Evolutionary conservation across 805 yeast species (phyloP).

Genomic region (Wickerhamomyces bisporus): DNA sequence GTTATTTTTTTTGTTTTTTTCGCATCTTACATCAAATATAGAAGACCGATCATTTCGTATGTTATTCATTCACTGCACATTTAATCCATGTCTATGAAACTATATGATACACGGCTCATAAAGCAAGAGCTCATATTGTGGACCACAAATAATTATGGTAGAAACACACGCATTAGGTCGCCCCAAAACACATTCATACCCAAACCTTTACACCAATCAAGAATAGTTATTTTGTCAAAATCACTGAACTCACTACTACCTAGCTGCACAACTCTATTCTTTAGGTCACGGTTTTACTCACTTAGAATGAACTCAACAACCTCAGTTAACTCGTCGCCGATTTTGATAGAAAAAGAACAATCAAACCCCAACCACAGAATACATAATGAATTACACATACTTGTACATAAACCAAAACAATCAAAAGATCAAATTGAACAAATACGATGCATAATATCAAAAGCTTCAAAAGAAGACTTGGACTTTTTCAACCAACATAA

Average conservation of each 20-base stretch:
- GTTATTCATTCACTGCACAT: neutral
- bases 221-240: neutral
- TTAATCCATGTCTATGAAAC: neutral
- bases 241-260: too few relatives aligned
- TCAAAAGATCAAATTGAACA: neutral
- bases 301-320: too few relatives aligned
- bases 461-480: neutral
- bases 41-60: too few relatives aligned
- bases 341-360: neutral
- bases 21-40: too few relatives aligned
- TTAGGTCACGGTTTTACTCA: too few relatives aligned
- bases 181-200: slow-evolving; percentile 1
- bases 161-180: neutral
- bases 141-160: neutral
- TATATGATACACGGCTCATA: neutral
- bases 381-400: neutral
- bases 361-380: too few relatives aligned
- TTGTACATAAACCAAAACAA: neutral
- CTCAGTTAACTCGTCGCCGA: neutral
- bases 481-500: neutral
- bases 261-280: too few relatives aligned
- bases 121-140: slow-evolving; percentile 1
- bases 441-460: too few relatives aligned
- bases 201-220: neutral
- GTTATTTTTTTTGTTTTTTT: too few relatives aligned